phyloP scores from a whole-genome alignment of 441 rosid species.

The Daphne laureola region DNA sequence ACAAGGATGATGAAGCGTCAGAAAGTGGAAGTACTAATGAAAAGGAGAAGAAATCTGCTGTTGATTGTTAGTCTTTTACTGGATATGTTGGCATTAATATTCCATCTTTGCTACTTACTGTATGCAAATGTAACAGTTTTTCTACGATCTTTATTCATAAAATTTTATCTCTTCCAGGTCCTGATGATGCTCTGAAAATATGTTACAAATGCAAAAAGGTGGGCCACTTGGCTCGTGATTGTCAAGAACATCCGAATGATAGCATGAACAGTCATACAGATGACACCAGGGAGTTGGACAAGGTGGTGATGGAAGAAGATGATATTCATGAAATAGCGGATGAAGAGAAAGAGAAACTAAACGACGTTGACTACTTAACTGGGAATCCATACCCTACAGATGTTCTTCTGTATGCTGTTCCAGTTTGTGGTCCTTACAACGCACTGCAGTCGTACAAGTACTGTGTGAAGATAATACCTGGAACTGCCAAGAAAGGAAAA shows the following conservation, averaged over 20 bases:
- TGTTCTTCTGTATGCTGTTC: conserved; percentile 72
- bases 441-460: conserved; percentile 87
- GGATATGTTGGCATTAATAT: background rate
- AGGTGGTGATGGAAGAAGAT: conserved; percentile 79
- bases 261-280: conserved; percentile 18
- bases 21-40: conserved; percentile 26
- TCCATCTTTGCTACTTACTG: background rate
- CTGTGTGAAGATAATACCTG: conserved; percentile 83
- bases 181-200: conserved; percentile 62
- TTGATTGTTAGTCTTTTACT: conserved; percentile 24
- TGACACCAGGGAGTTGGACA: conserved; percentile 44
- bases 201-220: conserved; percentile 84
- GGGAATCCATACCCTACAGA: conserved; percentile 82
- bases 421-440: conserved; percentile 89
- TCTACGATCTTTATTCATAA: background rate
- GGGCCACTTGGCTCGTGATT: conserved; percentile 87
- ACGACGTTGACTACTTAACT: conserved; percentile 81
- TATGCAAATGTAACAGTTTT: background rate
- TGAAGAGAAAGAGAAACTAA: conserved; percentile 81
- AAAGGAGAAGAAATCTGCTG: conserved; percentile 37
- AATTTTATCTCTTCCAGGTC: conserved; percentile 34
- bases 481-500: conserved; percentile 88
- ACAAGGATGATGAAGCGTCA: conserved; percentile 41
- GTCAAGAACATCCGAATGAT: conserved; percentile 56
- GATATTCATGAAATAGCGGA: conserved; percentile 86